Evolutionary conservation across 2,329 filamentous ascomycete genomes (phyloP).

Genomic region (Fusarium tricinctum): DNA sequence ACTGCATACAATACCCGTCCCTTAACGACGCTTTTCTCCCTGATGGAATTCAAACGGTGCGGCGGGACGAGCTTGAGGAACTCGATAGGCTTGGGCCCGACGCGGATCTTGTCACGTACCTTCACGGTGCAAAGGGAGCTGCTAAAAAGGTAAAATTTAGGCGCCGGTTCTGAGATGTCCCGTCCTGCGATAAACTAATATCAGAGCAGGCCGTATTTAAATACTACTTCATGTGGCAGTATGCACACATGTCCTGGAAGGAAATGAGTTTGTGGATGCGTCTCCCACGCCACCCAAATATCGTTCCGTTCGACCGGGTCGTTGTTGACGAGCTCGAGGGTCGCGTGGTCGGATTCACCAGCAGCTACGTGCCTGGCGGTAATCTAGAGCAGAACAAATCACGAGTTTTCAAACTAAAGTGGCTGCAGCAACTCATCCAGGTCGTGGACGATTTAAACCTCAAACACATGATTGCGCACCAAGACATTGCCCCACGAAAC

Average conservation of each 20-base stretch:
- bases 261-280: constrained; percentile 54
- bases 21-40: constrained; percentile 38
- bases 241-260: constrained; percentile 47
- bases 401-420: constrained; percentile 54
- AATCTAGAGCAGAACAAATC: constrained; percentile 50
- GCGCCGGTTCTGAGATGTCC: neutral
- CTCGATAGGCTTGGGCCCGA: constrained; percentile 48
- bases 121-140: accelerated
- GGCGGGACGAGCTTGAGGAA: constrained; percentile 46
- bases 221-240: constrained; percentile 51
- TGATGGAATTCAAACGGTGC: constrained; percentile 37
- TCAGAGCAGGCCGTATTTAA: constrained; percentile 50
- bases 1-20: constrained; percentile 47
- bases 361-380: constrained; percentile 50
- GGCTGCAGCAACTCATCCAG: constrained; percentile 54
- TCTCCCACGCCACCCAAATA: constrained; percentile 54
- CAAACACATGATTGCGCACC: constrained; percentile 54
- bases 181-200: neutral
- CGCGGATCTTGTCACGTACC: constrained; percentile 43
- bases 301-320: constrained; percentile 53
- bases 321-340: constrained; percentile 53
- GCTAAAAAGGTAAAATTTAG: neutral
- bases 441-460: constrained; percentile 55
- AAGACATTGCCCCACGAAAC: constrained; percentile 58
- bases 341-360: constrained; percentile 55